Evolutionary conservation across 805 yeast genomes (phyloP), one percentile per base, ranked within the genome.

Genomic region (Saturnispora sanitii): DNA sequence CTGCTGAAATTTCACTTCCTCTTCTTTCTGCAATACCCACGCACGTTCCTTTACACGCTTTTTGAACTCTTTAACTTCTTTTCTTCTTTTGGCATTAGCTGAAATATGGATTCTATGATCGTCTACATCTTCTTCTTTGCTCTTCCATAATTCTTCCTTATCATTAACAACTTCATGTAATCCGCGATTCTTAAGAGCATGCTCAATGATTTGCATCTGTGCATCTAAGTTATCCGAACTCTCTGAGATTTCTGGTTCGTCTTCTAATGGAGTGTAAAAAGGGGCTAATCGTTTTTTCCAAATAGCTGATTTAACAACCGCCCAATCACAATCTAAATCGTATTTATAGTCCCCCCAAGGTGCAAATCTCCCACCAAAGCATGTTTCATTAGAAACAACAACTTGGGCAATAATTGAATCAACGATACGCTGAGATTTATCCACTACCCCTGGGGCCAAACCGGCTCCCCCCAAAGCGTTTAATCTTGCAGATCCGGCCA

Each of bases 331-430:
- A 57, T 84, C 95, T 41, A 81, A 58, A 50, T 77, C 79, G 35
- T 82, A 77, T 47, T 78, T 74, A 60, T 90, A 90, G 25, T 83
- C 82, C 2, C 96, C 96, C 60, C 74, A 84, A 0, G 97, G 96
- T 1, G 94, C 95, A 47, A 90, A 62, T 55, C 65, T 87, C 2
- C 98, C 98, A 16, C 98, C 98, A 61, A 92, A 97, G 13, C 90
- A 95, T 47, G 67, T 75, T 53, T 85, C 94, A 30, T 67, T 67
- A 51, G 60, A 71, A 45, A 70, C 65, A 2, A 82, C 85, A 18
- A 82, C 63, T 40, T 82, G 62, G 19, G 76, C 70, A 46, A 62
- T 50, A 40, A 73, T 73, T 50, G 77, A 75, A 29, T 82, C 88
- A 36, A 64, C 72, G n/a, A 70, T 69, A 25, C 59, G 57, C 35